Percentiles rank a stretch among this genome's conserved stretches.
phyloP scores from a whole-genome alignment of 805 yeast species.

The Komagataella pastoris region DNA sequence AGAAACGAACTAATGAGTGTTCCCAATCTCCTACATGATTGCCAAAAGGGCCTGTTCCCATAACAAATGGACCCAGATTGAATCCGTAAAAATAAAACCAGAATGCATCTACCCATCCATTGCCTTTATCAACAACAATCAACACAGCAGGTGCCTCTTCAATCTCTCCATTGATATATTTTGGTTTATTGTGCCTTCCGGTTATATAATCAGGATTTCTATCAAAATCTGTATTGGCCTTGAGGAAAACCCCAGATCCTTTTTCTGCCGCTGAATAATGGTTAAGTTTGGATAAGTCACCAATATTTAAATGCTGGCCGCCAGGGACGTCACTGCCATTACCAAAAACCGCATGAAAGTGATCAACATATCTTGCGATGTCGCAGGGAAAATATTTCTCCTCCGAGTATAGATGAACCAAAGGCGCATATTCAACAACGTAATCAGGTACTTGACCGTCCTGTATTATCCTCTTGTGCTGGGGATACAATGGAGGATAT shows the following conservation, averaged over 20 bases:
- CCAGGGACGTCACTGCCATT: constrained; percentile 29
- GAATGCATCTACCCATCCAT: constrained; percentile 89
- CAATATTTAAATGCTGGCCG: constrained; percentile 12
- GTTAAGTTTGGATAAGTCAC: constrained; percentile 20
- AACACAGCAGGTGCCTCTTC: constrained; percentile 68
- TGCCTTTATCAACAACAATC: constrained; percentile 82
- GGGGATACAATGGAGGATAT: constrained; percentile 23
- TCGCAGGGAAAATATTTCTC: constrained; percentile 82
- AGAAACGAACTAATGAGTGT: constrained; percentile 77
- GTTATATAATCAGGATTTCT: constrained; percentile 76
- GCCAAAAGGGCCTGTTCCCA: constrained; percentile 97
- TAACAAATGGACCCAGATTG: constrained; percentile 90
- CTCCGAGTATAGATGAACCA: constrained; percentile 79
- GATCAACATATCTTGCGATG: constrained; percentile 49
- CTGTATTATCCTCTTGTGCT: constrained; percentile 21
- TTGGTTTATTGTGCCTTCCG: constrained; percentile 56
- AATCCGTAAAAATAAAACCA: constrained; percentile 96
- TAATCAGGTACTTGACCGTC: constrained; percentile 52
- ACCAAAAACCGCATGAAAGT: constrained; percentile 44
- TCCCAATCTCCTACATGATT: constrained; percentile 99
- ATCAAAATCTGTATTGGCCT: constrained; percentile 59
- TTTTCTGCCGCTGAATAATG: constrained; percentile 4
- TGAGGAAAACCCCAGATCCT: constrained; percentile 33
- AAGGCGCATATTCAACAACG: constrained; percentile 56
- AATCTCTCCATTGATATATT: constrained; percentile 56